Evolutionary conservation across 2,329 filamentous ascomycete species (phyloP).

Genomic region (Ophiosphaerella narmari): DNA sequence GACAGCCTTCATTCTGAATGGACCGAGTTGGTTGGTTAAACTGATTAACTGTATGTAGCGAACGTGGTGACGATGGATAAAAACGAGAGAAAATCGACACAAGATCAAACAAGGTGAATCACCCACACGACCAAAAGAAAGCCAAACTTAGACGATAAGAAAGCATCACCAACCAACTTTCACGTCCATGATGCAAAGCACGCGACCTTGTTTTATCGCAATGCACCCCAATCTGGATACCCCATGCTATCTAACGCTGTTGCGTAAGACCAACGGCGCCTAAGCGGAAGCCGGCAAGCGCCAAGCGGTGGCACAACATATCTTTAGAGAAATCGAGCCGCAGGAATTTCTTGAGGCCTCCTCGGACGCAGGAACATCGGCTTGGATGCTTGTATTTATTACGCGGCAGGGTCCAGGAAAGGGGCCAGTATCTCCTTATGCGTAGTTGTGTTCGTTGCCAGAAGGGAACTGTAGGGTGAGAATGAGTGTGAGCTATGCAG

Average conservation of each 20-base stretch:
- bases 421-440: neutral
- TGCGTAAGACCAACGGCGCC: constrained; percentile 8
- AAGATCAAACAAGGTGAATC: neutral
- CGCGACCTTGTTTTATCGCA: constrained; percentile 15
- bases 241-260: constrained; percentile 6
- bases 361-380: constrained; percentile 11
- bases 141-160: constrained; percentile 1
- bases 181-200: constrained; percentile 10
- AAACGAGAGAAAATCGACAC: constrained; percentile 1
- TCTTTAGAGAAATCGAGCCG: constrained; percentile 8
- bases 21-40: neutral
- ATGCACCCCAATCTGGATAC: neutral
- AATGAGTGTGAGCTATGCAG: neutral
- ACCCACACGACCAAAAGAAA: neutral
- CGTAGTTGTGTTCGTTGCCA: neutral
- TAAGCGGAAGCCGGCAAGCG: constrained; percentile 17
- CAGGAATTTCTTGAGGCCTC: constrained; percentile 6
- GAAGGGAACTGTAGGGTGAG: neutral
- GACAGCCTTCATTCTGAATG: constrained; percentile 16
- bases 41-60: neutral
- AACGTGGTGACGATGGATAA: neutral
- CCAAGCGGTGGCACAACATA: constrained; percentile 13
- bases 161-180: constrained; percentile 1
- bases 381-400: constrained; percentile 3
- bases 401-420: constrained; percentile 1